Conservation (phyloP, 805 yeast species). For the Yamadazyma olivae region DNA sequence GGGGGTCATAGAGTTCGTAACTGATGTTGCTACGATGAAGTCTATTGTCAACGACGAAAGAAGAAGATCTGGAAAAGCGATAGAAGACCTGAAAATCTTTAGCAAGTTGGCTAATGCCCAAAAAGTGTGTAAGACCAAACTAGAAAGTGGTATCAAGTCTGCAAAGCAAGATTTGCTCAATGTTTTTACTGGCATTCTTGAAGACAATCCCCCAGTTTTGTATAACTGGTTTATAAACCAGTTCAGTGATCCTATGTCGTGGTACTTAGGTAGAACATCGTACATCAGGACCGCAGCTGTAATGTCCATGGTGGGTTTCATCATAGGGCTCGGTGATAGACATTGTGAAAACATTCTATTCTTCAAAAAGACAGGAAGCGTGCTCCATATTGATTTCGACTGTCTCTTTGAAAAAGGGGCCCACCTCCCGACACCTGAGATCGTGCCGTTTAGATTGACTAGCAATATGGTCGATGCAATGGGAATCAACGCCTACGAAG, state of each 20-base stretch:
- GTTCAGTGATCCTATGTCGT: slow-evolving; percentile 83
- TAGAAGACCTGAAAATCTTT: slow-evolving; percentile 26
- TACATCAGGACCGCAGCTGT: slow-evolving; percentile 85
- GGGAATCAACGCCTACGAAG: slow-evolving; percentile 88
- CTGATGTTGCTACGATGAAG: slow-evolving; percentile 35
- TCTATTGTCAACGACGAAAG: slow-evolving; percentile 26
- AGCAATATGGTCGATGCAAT: slow-evolving; percentile 90
- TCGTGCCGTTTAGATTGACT: slow-evolving; percentile 91
- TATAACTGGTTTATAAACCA: slow-evolving; percentile 85
- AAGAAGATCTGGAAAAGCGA: slow-evolving; percentile 21
- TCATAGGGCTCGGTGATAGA: slow-evolving; percentile 92
- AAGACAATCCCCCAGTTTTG: slow-evolving; percentile 62
- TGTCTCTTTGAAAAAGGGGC: slow-evolving; percentile 88
- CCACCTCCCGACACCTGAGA: slow-evolving; percentile 75
- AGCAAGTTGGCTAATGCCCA: slow-evolving; percentile 31
- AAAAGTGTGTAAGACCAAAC: slow-evolving; percentile 16
- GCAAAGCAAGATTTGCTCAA: slow-evolving; percentile 17
- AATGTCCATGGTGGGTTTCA: slow-evolving; percentile 95
- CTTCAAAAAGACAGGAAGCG: slow-evolving; percentile 68
- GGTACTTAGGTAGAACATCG: slow-evolving; percentile 77
- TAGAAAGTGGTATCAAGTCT: slow-evolving; percentile 6
- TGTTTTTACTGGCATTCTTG: slow-evolving; percentile 23
- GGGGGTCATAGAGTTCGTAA: slow-evolving; percentile 74
- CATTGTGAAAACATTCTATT: slow-evolving; percentile 90
- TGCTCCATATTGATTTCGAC: slow-evolving; percentile 94